Base-by-base conservation (phyloP, 495 filamentous ascomycete genomes). In the Hyaloscypha variabilis region DNA sequence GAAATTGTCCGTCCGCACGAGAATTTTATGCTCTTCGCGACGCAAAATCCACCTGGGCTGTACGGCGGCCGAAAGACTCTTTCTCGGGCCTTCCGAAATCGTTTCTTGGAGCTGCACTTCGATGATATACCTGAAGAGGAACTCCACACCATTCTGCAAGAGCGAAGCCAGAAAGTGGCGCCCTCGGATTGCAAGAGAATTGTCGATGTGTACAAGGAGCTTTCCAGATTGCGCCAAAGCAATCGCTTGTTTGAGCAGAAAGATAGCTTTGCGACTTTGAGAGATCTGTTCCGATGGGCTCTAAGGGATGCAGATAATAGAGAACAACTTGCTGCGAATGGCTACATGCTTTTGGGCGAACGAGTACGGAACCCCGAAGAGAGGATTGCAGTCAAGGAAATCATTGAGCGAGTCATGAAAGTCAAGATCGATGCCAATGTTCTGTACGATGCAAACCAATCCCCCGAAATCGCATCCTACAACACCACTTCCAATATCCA, bases 21-120 rank as follows among this genome's bases (percentile, higher is more conserved):
- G 36, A 92, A 96, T 72, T 99, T 99, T 77, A 96, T 98, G 88
- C 83, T 99, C 1, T 99, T 98, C 69, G 96, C 96, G n/a, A 99
- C 96, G 0, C 96, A 99, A 71, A 99, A 99, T 68, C 96, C 96
- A 2, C 90, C 96, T 21, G 96, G 96, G 25, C 77, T 98, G 6
- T 99, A 99, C 73, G 96, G 96, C 64, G 96, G 96, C 24, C 83
- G 96, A 65, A 99, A 99, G 72, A 85, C 90, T 6, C 79, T 99
- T 3, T 97, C 94, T 14, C 87, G 96, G 8, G 96, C 96, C 2
- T 98, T 99, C 76, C 86, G 95, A 62, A 99, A 98, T 75, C 86
- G 96, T 69, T 99, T 99, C 75, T 85, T 99, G 19, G 96, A 99
- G 73, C 81, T 99, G 5, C 96, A 99, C 74, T 98, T 97, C 65